Evolutionary conservation across 163 green algal genomes (phyloP).

Genomic region (Scenedesmus sp.): DNA sequence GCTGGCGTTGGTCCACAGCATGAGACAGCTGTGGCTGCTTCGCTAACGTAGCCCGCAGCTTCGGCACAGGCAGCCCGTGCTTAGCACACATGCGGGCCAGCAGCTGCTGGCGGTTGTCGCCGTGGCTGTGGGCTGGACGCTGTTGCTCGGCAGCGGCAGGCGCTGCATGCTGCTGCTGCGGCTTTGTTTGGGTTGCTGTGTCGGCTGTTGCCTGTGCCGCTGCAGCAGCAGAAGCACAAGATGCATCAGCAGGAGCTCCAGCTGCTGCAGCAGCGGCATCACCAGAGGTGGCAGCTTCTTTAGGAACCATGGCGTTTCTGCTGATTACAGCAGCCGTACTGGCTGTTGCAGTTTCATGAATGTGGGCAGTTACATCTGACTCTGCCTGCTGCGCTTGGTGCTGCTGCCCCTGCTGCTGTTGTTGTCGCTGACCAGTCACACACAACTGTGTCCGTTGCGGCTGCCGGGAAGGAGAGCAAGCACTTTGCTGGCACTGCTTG

Average conservation of each 20-base stretch:
- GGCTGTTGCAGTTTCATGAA: not conserved
- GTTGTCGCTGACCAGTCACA: not conserved
- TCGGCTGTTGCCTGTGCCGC: not conserved
- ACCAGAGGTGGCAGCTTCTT: not conserved
- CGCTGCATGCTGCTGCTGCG: not conserved
- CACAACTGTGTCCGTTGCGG: not conserved
- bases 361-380: not conserved
- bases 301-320: not conserved
- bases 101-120: conserved; percentile 6
- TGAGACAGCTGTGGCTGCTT: not conserved
- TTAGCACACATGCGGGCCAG: conserved; percentile 40
- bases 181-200: not conserved
- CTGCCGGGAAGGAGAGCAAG: not conserved
- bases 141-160: not conserved
- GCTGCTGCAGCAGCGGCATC: not conserved
- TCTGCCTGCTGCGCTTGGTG: not conserved
- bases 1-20: not conserved
- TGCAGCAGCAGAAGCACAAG: not conserved
- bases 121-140: not conserved
- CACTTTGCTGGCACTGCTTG: not conserved
- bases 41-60: not conserved
- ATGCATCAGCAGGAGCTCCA: not conserved
- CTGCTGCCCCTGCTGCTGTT: not conserved
- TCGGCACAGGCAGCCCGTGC: conserved; percentile 30
- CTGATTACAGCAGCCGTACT: not conserved